Conservation (phyloP, 2,329 filamentous ascomycete genomes). For the Penicillium sp. region DNA sequence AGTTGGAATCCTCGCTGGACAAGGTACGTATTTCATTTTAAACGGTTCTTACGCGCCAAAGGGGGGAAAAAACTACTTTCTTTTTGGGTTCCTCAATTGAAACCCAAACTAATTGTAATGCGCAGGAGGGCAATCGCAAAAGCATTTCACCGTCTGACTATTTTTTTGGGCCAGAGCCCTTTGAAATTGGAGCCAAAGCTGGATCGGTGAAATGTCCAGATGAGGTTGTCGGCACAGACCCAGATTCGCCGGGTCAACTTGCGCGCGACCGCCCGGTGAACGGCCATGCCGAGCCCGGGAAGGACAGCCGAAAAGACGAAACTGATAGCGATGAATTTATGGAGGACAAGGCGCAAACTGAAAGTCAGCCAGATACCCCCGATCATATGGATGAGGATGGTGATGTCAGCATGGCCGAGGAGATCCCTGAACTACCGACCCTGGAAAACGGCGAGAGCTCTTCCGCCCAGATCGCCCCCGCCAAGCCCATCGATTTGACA, state of each 20-base stretch:
- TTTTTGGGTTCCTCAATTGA: not conserved
- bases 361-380: slow-evolving; percentile 20
- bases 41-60: not conserved
- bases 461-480: slow-evolving; percentile 41
- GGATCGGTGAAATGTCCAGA: slow-evolving; percentile 24
- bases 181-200: slow-evolving; percentile 27
- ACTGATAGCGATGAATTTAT: slow-evolving; percentile 32
- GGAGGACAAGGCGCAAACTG: slow-evolving; percentile 34
- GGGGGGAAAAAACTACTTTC: not conserved
- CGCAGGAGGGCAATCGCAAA: slow-evolving; percentile 33
- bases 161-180: slow-evolving; percentile 42
- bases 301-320: slow-evolving; percentile 31
- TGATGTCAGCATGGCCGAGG: slow-evolving; percentile 36
- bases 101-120: slow-evolving; percentile 16
- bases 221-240: slow-evolving; percentile 25
- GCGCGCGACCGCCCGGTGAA: slow-evolving; percentile 32
- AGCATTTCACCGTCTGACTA: slow-evolving; percentile 33
- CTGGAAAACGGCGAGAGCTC: slow-evolving; percentile 39
- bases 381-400: slow-evolving; percentile 36
- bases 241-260: slow-evolving; percentile 28
- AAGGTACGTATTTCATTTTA: slow-evolving; percentile 33
- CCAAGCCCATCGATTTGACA: slow-evolving; percentile 42
- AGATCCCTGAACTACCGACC: slow-evolving; percentile 29
- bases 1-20: slow-evolving; percentile 43
- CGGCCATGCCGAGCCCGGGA: slow-evolving; percentile 30